These are phyloP conservation scores for Exophiala oligosperma DNA, from an alignment of 2,329 filamentous ascomycete species.

Conservation along the genomic window DNA sequence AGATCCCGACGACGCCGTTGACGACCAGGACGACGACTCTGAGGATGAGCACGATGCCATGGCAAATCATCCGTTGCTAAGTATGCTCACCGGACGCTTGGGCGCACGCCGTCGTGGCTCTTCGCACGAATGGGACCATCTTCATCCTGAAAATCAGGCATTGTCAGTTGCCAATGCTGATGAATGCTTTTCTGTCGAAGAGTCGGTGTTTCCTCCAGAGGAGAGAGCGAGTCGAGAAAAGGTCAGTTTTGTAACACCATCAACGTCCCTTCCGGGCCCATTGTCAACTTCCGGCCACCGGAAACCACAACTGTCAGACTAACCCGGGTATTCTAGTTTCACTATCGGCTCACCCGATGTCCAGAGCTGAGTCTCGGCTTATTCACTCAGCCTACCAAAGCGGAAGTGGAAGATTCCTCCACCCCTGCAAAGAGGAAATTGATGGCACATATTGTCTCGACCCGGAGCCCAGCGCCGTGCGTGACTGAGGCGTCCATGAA, in stretches of 20 bases:
- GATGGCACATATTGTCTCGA: constrained; percentile 76
- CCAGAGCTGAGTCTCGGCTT: constrained; percentile 77
- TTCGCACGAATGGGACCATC: constrained; percentile 48
- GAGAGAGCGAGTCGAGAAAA: constrained; percentile 62
- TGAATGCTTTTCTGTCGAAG: constrained; percentile 59
- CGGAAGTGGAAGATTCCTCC: constrained; percentile 55
- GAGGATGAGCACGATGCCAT: constrained; percentile 28
- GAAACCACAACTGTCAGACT: not conserved
- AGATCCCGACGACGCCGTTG: constrained; percentile 19
- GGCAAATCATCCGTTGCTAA: constrained; percentile 28
- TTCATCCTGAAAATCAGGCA: constrained; percentile 73
- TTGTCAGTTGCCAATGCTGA: constrained; percentile 58
- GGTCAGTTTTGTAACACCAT: constrained; percentile 42
- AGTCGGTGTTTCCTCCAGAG: constrained; percentile 57
- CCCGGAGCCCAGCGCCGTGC: constrained; percentile 62
- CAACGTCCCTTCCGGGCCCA: not conserved
- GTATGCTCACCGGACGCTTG: constrained; percentile 29
- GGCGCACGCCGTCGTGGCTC: constrained; percentile 27
- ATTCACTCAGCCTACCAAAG: constrained; percentile 63
- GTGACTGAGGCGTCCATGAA: constrained; percentile 78
- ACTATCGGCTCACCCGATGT: constrained; percentile 72
- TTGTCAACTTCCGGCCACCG: too few species aligned
- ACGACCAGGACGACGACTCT: constrained; percentile 26
- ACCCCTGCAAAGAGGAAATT: constrained; percentile 55
- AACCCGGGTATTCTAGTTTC: constrained; percentile 54